Percentiles rank a stretch among this genome's conserved stretches.
These are phyloP conservation scores for Elaeis guineensis DNA, from an alignment of 176 grass and related monocot species.

Conservation along the genomic window DNA sequence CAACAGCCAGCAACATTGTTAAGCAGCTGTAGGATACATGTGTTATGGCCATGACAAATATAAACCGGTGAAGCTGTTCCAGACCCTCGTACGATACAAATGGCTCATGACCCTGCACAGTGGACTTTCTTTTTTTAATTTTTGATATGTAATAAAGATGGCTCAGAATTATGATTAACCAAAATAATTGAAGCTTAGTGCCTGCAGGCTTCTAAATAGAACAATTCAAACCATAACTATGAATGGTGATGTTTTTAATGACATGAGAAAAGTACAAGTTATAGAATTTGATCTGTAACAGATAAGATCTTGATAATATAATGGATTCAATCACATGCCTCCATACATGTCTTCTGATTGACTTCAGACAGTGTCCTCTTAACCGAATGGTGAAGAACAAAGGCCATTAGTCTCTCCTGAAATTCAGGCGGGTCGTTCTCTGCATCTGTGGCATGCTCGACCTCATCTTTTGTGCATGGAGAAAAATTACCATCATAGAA, in stretches of 20 bases:
- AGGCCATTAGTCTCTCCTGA: slow-evolving; percentile 27
- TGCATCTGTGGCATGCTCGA: slow-evolving; percentile 28
- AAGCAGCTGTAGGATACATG: slow-evolving; percentile 92
- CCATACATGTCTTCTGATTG: slow-evolving; percentile 29
- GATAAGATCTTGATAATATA: not conserved
- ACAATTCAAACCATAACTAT: too few species aligned
- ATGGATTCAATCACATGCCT: slow-evolving; percentile 33
- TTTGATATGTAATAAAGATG: slow-evolving; percentile 7
- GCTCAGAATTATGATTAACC: not conserved
- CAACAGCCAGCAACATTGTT: slow-evolving; percentile 87
- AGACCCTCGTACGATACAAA: slow-evolving; percentile 93
- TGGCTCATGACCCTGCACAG: slow-evolving; percentile 65
- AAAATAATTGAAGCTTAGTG: too few species aligned
- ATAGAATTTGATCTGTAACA: too few species aligned
- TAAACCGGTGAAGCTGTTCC: slow-evolving; percentile 91
- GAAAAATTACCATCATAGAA: slow-evolving; percentile 74
- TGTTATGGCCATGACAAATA: slow-evolving; percentile 97
- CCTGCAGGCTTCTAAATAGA: too few species aligned
- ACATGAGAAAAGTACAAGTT: too few species aligned
- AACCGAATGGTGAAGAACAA: slow-evolving; percentile 38
- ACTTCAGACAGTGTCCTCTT: slow-evolving; percentile 49
- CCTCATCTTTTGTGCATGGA: slow-evolving; percentile 67
- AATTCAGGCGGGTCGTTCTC: slow-evolving; percentile 28
- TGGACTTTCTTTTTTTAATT: slow-evolving; percentile 7
- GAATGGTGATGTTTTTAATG: too few species aligned